These are phyloP conservation scores for Chrysosporium queenslandicum DNA, from an alignment of 2,329 filamentous ascomycete genomes.

Conservation along the genomic window DNA sequence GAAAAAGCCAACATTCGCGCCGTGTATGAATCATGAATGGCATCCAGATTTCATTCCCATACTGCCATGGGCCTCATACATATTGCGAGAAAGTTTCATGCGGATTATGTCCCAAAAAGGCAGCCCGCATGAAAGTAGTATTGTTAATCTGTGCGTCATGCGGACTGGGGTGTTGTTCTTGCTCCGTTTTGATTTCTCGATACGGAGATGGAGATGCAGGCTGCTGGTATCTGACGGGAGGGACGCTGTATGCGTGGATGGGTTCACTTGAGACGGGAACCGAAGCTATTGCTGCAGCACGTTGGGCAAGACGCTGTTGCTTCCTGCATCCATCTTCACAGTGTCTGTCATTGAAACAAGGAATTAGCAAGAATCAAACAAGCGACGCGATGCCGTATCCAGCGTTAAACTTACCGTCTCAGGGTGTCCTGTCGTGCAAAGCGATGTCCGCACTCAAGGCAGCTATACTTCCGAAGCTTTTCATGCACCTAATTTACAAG, in stretches of 20 bases:
- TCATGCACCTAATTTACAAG: constrained; percentile 52
- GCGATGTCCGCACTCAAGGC: constrained; percentile 57
- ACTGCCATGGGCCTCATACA: background rate
- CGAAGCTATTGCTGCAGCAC: background rate
- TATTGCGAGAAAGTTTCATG: constrained; percentile 1
- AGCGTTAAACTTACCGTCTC: constrained; percentile 49
- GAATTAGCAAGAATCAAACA: background rate
- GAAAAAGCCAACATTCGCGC: background rate
- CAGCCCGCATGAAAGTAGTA: constrained; percentile 1
- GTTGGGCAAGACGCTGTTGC: constrained; percentile 11
- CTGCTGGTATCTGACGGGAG: background rate
- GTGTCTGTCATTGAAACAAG: constrained; percentile 11
- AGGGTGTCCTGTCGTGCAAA: constrained; percentile 78
- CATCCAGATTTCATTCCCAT: background rate
- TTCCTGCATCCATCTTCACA: constrained; percentile 18
- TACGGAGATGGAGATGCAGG: background rate
- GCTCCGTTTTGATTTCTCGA: background rate
- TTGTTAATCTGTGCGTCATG: background rate
- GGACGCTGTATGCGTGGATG: background rate
- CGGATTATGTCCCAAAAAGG: background rate
- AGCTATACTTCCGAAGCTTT: constrained; percentile 60
- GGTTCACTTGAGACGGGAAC: background rate
- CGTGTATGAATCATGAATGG: background rate
- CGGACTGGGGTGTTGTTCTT: background rate
- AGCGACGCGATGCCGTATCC: background rate